These are phyloP conservation scores for Gigaspora rosea DNA, from an alignment of 192 early-diverging fungal species.

Conservation along the genomic window DNA sequence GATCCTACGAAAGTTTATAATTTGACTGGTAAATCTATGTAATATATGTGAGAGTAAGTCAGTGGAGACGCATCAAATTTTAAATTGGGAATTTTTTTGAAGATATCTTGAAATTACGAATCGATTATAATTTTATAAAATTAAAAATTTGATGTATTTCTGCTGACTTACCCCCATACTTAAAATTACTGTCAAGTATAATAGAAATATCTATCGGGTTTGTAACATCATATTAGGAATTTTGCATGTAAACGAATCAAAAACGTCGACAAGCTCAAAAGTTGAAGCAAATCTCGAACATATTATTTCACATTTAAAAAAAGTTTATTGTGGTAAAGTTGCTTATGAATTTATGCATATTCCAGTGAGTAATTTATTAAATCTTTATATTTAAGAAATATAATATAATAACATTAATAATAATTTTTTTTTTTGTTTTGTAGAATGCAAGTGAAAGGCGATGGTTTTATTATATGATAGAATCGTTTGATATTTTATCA, in stretches of 20 bases:
- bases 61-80: not conserved
- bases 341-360: slow-evolving; percentile 97
- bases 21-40: slow-evolving; percentile 50
- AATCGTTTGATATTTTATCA: slow-evolving; percentile 67
- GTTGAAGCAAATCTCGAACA: slow-evolving; percentile 63
- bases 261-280: slow-evolving; percentile 44
- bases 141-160: not conserved
- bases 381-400: not conserved
- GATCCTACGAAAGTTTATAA: slow-evolving; percentile 58
- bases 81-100: not conserved
- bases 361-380: slow-evolving; percentile 53
- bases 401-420: not conserved
- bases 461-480: slow-evolving; percentile 88
- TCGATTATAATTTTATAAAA: too few species aligned
- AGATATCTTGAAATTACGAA: too few species aligned
- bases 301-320: slow-evolving; percentile 72
- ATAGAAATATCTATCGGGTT: too few species aligned
- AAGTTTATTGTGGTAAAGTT: slow-evolving; percentile 77
- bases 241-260: slow-evolving; percentile 63
- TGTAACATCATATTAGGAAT: slow-evolving; percentile 52
- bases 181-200: too few species aligned
- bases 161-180: too few species aligned
- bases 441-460: slow-evolving; percentile 78
- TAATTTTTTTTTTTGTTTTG: not conserved
- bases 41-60: not conserved